phyloP scores from a whole-genome alignment of 2,329 filamentous ascomycete genomes.

The Cladophialophora chaetospira region DNA sequence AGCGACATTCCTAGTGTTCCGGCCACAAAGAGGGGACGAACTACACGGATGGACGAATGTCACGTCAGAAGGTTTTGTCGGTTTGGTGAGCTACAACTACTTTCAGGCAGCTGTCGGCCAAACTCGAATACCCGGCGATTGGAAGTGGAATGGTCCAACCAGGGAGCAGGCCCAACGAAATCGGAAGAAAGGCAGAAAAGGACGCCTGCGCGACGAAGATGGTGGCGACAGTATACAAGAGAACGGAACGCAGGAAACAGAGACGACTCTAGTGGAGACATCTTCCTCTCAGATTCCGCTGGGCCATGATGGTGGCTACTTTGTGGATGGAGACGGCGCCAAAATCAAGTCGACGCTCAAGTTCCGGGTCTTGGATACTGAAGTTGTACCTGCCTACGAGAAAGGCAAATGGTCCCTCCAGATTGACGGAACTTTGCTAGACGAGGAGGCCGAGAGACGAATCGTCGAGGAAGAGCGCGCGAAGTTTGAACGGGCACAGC shows the following conservation, averaged over 20 bases:
- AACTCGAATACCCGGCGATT: constrained; percentile 71
- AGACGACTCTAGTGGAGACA: not conserved
- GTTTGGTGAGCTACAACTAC: constrained; percentile 83
- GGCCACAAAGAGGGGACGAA: constrained; percentile 70
- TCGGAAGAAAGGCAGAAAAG: constrained; percentile 37
- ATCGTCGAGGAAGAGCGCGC: constrained; percentile 58
- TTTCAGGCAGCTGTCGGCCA: constrained; percentile 89
- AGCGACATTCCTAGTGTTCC: constrained; percentile 80
- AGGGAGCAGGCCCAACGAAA: constrained; percentile 33
- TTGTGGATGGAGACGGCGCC: constrained; percentile 70
- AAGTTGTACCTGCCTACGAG: constrained; percentile 68
- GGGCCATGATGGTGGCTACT: constrained; percentile 67
- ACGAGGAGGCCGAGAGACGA: constrained; percentile 64
- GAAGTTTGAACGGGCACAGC: constrained; percentile 41
- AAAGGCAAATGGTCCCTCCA: constrained; percentile 77
- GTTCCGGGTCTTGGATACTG: constrained; percentile 83
- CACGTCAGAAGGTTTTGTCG: constrained; percentile 85
- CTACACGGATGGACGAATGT: constrained; percentile 71
- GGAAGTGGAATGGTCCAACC: constrained; percentile 74
- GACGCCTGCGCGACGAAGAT: constrained; percentile 36
- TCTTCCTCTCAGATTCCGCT: not conserved
- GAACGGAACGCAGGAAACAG: constrained; percentile 41
- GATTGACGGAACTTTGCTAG: constrained; percentile 84
- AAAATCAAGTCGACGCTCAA: constrained; percentile 70
- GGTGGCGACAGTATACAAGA: constrained; percentile 50